Evolutionary conservation across 2,329 filamentous ascomycete genomes (phyloP).

Genomic region (Lizonia empirigonia): DNA sequence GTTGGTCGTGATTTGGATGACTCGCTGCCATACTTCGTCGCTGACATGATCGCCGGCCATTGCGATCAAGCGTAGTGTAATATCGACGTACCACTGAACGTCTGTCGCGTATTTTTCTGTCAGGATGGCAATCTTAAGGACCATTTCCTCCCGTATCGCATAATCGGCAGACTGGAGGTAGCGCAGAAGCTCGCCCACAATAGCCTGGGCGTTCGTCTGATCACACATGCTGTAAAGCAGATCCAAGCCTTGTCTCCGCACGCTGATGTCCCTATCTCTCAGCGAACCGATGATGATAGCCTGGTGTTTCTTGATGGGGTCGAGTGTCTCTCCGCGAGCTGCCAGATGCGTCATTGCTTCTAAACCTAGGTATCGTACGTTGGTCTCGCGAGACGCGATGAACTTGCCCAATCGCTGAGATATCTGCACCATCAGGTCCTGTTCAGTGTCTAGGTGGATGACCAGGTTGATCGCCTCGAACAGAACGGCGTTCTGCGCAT

Average conservation of each 20-base stretch:
- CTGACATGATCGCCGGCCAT: conserved; percentile 98
- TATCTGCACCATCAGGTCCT: conserved; percentile 93
- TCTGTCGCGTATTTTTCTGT: conserved; percentile 99
- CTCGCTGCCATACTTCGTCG: conserved; percentile 98
- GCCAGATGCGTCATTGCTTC: conserved; percentile 99
- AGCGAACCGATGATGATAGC: conserved; percentile 93
- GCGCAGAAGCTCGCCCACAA: conserved; percentile 90
- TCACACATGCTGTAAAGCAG: conserved; percentile 99
- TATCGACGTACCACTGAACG: conserved; percentile 99
- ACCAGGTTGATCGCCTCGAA: conserved; percentile 99
- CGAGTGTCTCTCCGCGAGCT: conserved; percentile 88
- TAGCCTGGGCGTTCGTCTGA: conserved; percentile 87
- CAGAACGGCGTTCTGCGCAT: conserved; percentile 95
- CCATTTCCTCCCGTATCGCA: conserved; percentile 98
- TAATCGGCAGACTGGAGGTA: conserved; percentile 97
- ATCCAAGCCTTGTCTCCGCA: conserved; percentile 92
- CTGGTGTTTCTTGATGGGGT: conserved; percentile 98
- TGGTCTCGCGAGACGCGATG: conserved; percentile 95
- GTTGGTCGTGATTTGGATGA: conserved; percentile 98
- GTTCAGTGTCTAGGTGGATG: conserved; percentile 95
- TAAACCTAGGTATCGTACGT: conserved; percentile 91
- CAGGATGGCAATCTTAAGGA: conserved; percentile 95
- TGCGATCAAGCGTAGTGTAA: conserved; percentile 89
- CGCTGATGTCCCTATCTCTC: conserved; percentile 95
- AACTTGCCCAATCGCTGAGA: conserved; percentile 90